phyloP scores from a whole-genome alignment of 2,329 filamentous ascomycete genomes.

The Paecilomyces sp. region DNA sequence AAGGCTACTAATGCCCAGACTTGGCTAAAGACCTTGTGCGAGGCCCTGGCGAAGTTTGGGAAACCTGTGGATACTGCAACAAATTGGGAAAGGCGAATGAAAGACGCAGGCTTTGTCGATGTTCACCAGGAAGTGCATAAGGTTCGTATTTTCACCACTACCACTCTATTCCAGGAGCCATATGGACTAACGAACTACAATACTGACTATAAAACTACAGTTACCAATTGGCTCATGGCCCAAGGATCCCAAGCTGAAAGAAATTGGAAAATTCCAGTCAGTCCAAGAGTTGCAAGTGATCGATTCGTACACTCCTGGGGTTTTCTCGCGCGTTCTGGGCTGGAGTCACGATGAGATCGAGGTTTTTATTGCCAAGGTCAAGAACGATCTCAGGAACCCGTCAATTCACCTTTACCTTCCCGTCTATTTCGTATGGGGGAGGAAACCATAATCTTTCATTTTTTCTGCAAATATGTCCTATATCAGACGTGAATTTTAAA shows the following conservation, averaged over 20 bases:
- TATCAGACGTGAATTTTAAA: background rate
- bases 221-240: slow-evolving; percentile 46
- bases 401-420: slow-evolving; percentile 29
- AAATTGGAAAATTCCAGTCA: slow-evolving; percentile 29
- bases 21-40: background rate
- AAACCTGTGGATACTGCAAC: background rate
- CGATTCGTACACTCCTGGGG: slow-evolving; percentile 22
- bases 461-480: background rate
- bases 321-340: slow-evolving; percentile 25
- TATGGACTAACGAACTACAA: background rate
- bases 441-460: slow-evolving; percentile 21
- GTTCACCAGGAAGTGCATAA: slow-evolving; percentile 42
- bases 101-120: background rate
- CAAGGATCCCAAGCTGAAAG: slow-evolving; percentile 38
- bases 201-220: slow-evolving; percentile 12
- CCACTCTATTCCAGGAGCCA: background rate
- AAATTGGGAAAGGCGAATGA: background rate
- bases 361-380: slow-evolving; percentile 30
- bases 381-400: slow-evolving; percentile 29
- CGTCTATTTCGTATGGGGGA: slow-evolving; percentile 24
- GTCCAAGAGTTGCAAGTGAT: slow-evolving; percentile 23
- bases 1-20: background rate
- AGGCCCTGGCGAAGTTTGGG: background rate
- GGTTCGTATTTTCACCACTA: slow-evolving; percentile 8
- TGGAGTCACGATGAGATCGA: slow-evolving; percentile 32